A percentile compares a stretch with the other conserved stretches of the same genome.
Evolutionary conservation across 768 basidiomycete genomes (phyloP).

Genomic region (Ramaria sp.): DNA sequence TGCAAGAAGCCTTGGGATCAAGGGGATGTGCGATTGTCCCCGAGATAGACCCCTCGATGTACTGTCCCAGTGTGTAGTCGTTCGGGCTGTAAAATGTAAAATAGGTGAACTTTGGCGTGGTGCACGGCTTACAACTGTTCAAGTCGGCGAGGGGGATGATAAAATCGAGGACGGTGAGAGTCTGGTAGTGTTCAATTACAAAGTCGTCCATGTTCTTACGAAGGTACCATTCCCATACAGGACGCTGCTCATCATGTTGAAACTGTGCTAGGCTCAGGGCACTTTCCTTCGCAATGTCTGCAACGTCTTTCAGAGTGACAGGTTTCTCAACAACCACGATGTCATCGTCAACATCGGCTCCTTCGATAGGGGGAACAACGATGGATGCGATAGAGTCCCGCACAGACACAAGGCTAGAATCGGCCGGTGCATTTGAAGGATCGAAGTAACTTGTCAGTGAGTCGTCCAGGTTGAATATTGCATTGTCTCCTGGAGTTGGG

Average conservation of each 20-base stretch:
- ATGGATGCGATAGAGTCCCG: slow-evolving; percentile 8
- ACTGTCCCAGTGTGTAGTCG: slow-evolving; percentile 87
- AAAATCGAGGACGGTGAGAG: slow-evolving; percentile 70
- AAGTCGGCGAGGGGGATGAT: slow-evolving; percentile 65
- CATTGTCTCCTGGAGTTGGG: slow-evolving; percentile 1
- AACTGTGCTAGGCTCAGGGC: slow-evolving; percentile 57
- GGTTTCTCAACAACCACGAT: slow-evolving; percentile 12
- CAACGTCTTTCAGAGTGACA: slow-evolving; percentile 43
- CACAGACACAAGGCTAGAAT: not conserved
- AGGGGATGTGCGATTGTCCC: slow-evolving; percentile 59
- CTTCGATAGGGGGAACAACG: slow-evolving; percentile 3
- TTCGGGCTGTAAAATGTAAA: slow-evolving; percentile 89
- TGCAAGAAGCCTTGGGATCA: slow-evolving; percentile 68
- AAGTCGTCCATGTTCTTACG: slow-evolving; percentile 81
- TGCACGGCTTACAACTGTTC: slow-evolving; percentile 55
- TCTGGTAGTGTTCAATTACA: slow-evolving; percentile 87
- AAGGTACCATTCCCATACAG: slow-evolving; percentile 94
- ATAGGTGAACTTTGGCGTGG: slow-evolving; percentile 49
- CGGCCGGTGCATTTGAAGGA: not conserved
- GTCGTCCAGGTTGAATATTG: not conserved
- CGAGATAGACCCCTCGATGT: slow-evolving; percentile 69
- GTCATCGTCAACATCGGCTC: not conserved
- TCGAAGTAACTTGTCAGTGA: slow-evolving; percentile 31
- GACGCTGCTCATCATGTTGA: slow-evolving; percentile 78
- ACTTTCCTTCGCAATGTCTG: slow-evolving; percentile 70